Conservation (phyloP, 116 monocot species). For the Trichopus zeylanicus region DNA sequence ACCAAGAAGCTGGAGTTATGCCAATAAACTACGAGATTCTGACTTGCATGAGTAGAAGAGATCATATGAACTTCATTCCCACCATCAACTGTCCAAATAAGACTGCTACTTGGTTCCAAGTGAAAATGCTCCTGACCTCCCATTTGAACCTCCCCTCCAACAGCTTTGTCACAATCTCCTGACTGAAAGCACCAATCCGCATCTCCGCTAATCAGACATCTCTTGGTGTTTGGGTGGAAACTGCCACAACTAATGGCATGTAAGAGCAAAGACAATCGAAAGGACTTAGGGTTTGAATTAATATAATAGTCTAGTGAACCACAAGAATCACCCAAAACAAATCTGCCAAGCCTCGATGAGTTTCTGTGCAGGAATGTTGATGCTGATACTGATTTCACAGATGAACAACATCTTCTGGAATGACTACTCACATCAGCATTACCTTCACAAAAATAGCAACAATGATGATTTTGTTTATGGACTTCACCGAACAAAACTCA, state of each 20-base stretch:
- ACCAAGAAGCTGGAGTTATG: background rate
- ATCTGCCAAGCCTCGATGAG: too few relatives aligned
- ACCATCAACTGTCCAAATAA: slow-evolving; percentile 92
- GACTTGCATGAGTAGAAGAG: slow-evolving; percentile 87
- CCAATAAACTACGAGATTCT: background rate
- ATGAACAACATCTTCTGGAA: too few relatives aligned
- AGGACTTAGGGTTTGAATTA: too few relatives aligned
- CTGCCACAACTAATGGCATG: slow-evolving; percentile 59
- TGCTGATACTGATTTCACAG: too few relatives aligned
- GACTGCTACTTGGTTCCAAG: slow-evolving; percentile 77
- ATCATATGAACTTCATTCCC: slow-evolving; percentile 99
- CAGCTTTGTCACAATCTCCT: slow-evolving; percentile 61
- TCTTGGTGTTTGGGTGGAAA: slow-evolving; percentile 66
- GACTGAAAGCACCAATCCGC: slow-evolving; percentile 64
- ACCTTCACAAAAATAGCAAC: too few relatives aligned
- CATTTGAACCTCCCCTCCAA: slow-evolving; percentile 87
- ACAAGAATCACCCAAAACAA: too few relatives aligned
- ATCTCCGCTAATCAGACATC: slow-evolving; percentile 59
- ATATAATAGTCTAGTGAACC: too few relatives aligned
- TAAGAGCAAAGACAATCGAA: too few relatives aligned
- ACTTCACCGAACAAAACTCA: too few relatives aligned
- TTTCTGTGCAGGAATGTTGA: too few relatives aligned
- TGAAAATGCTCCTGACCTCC: slow-evolving; percentile 99
- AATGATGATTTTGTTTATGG: too few relatives aligned
- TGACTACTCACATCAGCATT: too few relatives aligned